Evolutionary conservation across 495 filamentous ascomycete species (phyloP), one percentile per base, ranked within the genome.

Genomic region (Podospora fimiseda): DNA sequence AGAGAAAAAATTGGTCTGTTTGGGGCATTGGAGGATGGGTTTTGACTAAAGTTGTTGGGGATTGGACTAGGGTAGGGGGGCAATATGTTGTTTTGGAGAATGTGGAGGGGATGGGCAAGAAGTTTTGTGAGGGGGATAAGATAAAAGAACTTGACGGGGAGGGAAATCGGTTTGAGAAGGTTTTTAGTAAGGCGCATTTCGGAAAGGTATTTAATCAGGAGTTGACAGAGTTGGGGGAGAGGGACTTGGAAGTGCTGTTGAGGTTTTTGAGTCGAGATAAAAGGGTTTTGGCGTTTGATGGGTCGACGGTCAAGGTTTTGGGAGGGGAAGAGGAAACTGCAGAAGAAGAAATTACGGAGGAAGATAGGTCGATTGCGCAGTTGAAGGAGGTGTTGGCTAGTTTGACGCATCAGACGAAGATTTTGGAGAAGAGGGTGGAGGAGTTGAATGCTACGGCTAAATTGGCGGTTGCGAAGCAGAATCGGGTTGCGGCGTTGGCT

Each of bases 331-430:
- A 76, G 16, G 66, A 72, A 5, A 36, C 61, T 4, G 59, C 72
- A 15, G 47, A 22, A 2, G n/a, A 41, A 9, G 24, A 20, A 0
- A 85, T 95, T 43, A 86, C 86, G 2, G 65, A 79, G 21, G 80
- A 92, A 57, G 94, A 98, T 68, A 76, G 73, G 6, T 86, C 88
- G 0, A 87, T 96, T 51, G 89, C 89, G 1, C 84, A 81, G 24
- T 78, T 95, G 27, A 89, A 85, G 59, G 75, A 81, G 3, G 71
- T 90, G 15, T 80, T 86, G 24, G 69, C 72, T 27, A 80, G 81
- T 19, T 66, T 90, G 16, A 75, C 77, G 27, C 73, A 73, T 42
- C 86, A 90, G 60, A 76, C 75, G 16, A 56, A 62, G 22, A 58
- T 72, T 0, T 64, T 88, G 1, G 70, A 64, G 21, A 63, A 68